A percentile compares a stretch with the other conserved stretches of the same genome.
These are phyloP conservation scores for Athelia psychrophila DNA, from an alignment of 1,284 basidiomycete genomes.

Conservation along the genomic window DNA sequence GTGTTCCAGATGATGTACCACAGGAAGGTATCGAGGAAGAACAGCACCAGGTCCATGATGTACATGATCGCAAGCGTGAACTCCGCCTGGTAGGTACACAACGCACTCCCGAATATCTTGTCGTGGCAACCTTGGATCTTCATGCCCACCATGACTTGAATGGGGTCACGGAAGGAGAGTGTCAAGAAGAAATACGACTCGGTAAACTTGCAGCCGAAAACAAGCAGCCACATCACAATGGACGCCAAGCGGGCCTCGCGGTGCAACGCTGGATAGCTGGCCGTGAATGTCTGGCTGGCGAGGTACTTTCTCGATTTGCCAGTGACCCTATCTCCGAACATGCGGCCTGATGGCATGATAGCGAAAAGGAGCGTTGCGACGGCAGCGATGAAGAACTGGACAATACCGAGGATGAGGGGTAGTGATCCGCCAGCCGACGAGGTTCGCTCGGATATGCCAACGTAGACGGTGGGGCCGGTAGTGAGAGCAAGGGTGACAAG, in stretches of 20 bases:
- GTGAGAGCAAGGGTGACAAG: constrained; percentile 82
- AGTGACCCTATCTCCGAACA: constrained; percentile 94
- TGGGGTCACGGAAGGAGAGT: constrained; percentile 87
- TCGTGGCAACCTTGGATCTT: constrained; percentile 86
- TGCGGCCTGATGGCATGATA: constrained; percentile 86
- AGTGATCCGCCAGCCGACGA: constrained; percentile 60
- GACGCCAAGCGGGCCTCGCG: constrained; percentile 67
- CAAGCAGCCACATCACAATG: constrained; percentile 79
- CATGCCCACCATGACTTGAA: constrained; percentile 91
- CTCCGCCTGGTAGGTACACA: constrained; percentile 87
- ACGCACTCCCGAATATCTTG: constrained; percentile 74
- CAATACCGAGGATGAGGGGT: constrained; percentile 85
- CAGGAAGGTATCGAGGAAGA: constrained; percentile 96
- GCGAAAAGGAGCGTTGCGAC: constrained; percentile 81
- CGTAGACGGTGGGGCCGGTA: constrained; percentile 88
- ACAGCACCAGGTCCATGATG: constrained; percentile 91
- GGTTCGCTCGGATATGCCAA: constrained; percentile 67
- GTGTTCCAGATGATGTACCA: constrained; percentile 99
- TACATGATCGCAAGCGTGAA: constrained; percentile 96
- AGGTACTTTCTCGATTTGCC: constrained; percentile 94
- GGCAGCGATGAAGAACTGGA: constrained; percentile 90
- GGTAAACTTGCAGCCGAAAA: constrained; percentile 92
- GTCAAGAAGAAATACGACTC: constrained; percentile 97
- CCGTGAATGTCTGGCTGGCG: constrained; percentile 94
- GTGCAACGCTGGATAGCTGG: constrained; percentile 79